Base-by-base conservation (phyloP, 2,329 filamentous ascomycete genomes). In the Corynespora cassiicola region DNA sequence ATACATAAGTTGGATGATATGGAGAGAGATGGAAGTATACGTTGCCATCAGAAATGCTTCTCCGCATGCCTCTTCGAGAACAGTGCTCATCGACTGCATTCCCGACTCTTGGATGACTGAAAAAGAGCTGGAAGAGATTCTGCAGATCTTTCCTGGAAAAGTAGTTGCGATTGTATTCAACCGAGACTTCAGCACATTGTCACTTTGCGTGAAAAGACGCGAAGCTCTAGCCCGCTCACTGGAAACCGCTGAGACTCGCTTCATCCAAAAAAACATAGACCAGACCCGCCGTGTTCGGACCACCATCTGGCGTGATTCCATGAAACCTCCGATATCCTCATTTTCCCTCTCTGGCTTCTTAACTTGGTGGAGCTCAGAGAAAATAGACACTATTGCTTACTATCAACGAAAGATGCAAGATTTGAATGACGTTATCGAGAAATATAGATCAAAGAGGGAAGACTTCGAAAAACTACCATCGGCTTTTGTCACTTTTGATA, bases 21-120 rank as follows among this genome's bases (percentile, higher is more conserved):
- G n/a, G 44, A 37, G 27, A 17, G 23, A 51, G 32, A 39, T 51
- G 36, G 9, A n/a, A 2, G 39, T 38, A 8, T 50, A 44, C 11
- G 25, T 50, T 14, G n/a, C 12, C 31, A 28, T 31, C 7, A 9
- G 9, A 17, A 17, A 44, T 32, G 7, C 18, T 24, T 34, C 15
- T 16, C 22, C 7, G 3, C n/a, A 35, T 12, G 10, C 23, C 11
- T 22, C 32, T 18, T 41, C 47, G 9, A 7, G 21, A 19, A 48
- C 16, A 31, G 32, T 51, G 18, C 48, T 51, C 8, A 26, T 51
- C 14, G 12, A 51, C 7, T 36, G 39, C 20, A 49, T 51, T 43
- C 45, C 16, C 14, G 35, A 40, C 6, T 6, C 25, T 26, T 47
- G 10, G 38, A 47, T 50, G 16, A 36, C 30, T 11, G n/a, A 47